Base-by-base conservation (phyloP, 106 monocot genomes). In the Dendrobium nobile region DNA sequence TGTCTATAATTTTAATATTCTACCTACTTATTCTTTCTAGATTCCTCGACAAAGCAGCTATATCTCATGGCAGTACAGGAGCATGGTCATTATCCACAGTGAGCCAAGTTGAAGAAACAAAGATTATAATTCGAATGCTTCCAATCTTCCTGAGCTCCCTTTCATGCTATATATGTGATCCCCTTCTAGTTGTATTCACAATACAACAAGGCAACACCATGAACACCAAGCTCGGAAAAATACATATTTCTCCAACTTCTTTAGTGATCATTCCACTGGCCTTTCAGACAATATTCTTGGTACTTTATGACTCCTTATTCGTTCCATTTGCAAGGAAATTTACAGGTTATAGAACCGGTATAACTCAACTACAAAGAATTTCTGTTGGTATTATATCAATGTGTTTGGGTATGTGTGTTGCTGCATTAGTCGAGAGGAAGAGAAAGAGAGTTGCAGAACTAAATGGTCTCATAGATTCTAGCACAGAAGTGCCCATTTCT, bases 51-150 rank as follows among this genome's bases (percentile, higher is more conserved):
- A 90, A 84, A 82, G 88, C 93, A 22, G 51, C 86, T 54, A 80
- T 90, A 68, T 48, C 78, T 47, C 43, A 77, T 43, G 81, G 84
- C 48, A 72, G 79, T 10, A 67, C 75, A 10, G 74, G 81, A 83
- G 42, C 80, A 22, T 88, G 92, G 92, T 93, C 90, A 0, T 56
- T 79, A 20, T 93, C 88, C 84, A 81, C 84, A 15, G 77, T 81
- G 24, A 86, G 84, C 5, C 86, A 93, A 84, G 90, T 93, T 16
- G 92, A 93, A 75, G 92, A 93, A 48, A 83, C 90, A 4, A 93
- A 88, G 67, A 82, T 86, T 27, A 33, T 93, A 37, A 54, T 93
- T 48, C 80, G 85, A 9, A 84, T 90, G 90, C 28, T 90, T 28
- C 92, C 92, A 17, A 79, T 90, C 44, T 84, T 93, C 55, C 42